phyloP scores from a whole-genome alignment of 805 yeast species.

The Schizosaccharomyces osmophilus region DNA sequence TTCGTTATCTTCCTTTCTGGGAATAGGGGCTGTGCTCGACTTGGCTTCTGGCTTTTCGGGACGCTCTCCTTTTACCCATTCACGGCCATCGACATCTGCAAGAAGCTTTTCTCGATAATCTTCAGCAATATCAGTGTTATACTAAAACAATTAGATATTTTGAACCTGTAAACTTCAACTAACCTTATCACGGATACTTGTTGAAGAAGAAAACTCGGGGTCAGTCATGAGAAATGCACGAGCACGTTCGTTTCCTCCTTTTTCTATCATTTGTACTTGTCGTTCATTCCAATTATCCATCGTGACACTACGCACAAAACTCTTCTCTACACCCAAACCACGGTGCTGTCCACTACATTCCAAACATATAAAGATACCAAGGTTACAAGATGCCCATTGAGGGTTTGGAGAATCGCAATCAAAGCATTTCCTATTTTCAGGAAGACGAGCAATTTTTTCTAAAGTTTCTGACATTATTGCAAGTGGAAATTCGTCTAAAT shows the following conservation, averaged over 20 bases:
- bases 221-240: conserved; percentile 35
- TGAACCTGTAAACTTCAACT: neutral
- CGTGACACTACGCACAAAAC: conserved; percentile 86
- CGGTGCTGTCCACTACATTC: conserved; percentile 92
- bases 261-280: conserved; percentile 69
- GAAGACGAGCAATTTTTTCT: conserved; percentile 19
- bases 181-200: neutral
- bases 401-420: conserved; percentile 93
- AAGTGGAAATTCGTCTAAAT: too few species aligned
- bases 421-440: conserved; percentile 67
- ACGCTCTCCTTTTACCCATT: conserved; percentile 18
- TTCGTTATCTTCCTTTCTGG: conserved; percentile 37
- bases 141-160: conserved; percentile 12
- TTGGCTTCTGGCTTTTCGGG: neutral
- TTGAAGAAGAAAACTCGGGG: neutral
- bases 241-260: conserved; percentile 70
- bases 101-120: conserved; percentile 71
- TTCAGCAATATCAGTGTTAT: conserved; percentile 76
- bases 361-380: conserved; percentile 86
- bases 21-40: conserved; percentile 4
- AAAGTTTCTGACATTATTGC: neutral
- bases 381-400: conserved; percentile 97
- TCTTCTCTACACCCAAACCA: conserved; percentile 87
- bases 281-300: conserved; percentile 97
- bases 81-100: conserved; percentile 47